Conservation (phyloP, 2,329 filamentous ascomycete species). For the Arachnomyces sp. region DNA sequence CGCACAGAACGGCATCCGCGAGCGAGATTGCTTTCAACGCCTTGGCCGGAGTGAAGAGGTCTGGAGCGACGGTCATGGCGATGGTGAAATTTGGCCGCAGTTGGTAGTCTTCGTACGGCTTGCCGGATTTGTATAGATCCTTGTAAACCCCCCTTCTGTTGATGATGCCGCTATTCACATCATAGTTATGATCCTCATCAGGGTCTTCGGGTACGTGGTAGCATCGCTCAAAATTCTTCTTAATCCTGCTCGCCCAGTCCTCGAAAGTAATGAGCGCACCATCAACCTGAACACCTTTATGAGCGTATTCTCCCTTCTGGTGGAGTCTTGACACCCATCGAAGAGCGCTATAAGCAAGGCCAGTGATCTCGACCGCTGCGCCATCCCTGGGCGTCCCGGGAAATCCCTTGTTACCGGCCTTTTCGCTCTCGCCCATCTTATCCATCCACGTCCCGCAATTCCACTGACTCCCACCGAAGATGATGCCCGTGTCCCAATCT, state of each 20-base stretch:
- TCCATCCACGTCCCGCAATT: conserved; percentile 99
- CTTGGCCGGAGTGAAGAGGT: conserved; percentile 71
- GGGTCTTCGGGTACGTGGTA: conserved; percentile 73
- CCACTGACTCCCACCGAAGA: conserved; percentile 86
- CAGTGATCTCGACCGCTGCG: conserved; percentile 89
- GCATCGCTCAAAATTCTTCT: conserved; percentile 80
- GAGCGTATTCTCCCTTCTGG: conserved; percentile 61
- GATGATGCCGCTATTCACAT: conserved; percentile 69
- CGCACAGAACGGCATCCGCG: conserved; percentile 71
- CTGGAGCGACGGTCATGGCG: conserved; percentile 87
- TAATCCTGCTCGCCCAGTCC: conserved; percentile 74
- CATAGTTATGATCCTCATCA: conserved; percentile 66
- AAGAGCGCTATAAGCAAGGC: conserved; percentile 82
- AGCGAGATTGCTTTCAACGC: conserved; percentile 73
- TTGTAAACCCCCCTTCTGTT: conserved; percentile 97
- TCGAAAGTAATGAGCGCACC: conserved; percentile 56
- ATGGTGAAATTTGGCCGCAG: conserved; percentile 90
- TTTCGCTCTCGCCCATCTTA: conserved; percentile 98
- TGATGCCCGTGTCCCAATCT: conserved; percentile 83
- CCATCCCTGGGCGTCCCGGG: conserved; percentile 96
- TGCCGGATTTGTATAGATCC: conserved; percentile 86
- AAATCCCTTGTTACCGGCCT: conserved; percentile 82
- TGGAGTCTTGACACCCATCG: conserved; percentile 67
- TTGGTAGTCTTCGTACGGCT: conserved; percentile 97
- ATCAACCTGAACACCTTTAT: conserved; percentile 58